Evolutionary conservation across 1,284 basidiomycete genomes (phyloP).

Genomic region (Ceratobasidium sp.): DNA sequence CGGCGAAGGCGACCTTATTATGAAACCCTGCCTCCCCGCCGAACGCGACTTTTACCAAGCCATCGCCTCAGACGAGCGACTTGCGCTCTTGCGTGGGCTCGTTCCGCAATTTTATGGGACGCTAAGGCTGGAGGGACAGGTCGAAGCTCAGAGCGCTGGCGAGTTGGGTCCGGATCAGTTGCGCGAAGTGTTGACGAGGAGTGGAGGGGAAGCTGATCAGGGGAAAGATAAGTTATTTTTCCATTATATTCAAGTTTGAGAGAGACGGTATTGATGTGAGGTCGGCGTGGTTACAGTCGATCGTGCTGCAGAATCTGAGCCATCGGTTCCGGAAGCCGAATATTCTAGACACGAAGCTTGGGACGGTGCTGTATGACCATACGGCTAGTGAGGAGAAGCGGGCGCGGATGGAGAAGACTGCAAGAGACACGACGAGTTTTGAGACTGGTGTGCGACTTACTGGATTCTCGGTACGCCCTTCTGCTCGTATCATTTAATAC

Average conservation of each 20-base stretch:
- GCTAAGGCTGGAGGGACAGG: conserved; percentile 73
- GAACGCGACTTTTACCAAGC: conserved; percentile 88
- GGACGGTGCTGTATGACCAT: conserved; percentile 84
- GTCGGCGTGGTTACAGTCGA: conserved; percentile 64
- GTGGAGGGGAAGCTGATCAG: conserved; percentile 53
- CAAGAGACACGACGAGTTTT: conserved; percentile 77
- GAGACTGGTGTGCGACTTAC: conserved; percentile 87
- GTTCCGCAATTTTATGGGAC: conserved; percentile 84
- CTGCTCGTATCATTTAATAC: conserved; percentile 5
- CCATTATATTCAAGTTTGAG: conserved; percentile 7
- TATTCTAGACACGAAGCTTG: conserved; percentile 93
- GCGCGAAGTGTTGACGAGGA: conserved; percentile 48
- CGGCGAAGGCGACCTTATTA: conserved; percentile 82
- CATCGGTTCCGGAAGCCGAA: conserved; percentile 83
- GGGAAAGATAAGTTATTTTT: conserved; percentile 65
- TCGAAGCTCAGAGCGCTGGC: conserved; percentile 57
- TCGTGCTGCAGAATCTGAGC: conserved; percentile 90
- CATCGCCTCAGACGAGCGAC: conserved; percentile 58
- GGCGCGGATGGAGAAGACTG: conserved; percentile 80
- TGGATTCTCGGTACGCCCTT: conserved; percentile 82
- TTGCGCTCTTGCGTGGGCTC: conserved; percentile 61
- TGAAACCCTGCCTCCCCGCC: conserved; percentile 82
- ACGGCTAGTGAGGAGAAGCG: conserved; percentile 81
- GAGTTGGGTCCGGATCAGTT: conserved; percentile 50
- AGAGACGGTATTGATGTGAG: background rate